A percentile compares a stretch with the other conserved stretches of the same genome.
Evolutionary conservation across 2,329 filamentous ascomycete genomes (phyloP).

Genomic region (Xylaria sp.): DNA sequence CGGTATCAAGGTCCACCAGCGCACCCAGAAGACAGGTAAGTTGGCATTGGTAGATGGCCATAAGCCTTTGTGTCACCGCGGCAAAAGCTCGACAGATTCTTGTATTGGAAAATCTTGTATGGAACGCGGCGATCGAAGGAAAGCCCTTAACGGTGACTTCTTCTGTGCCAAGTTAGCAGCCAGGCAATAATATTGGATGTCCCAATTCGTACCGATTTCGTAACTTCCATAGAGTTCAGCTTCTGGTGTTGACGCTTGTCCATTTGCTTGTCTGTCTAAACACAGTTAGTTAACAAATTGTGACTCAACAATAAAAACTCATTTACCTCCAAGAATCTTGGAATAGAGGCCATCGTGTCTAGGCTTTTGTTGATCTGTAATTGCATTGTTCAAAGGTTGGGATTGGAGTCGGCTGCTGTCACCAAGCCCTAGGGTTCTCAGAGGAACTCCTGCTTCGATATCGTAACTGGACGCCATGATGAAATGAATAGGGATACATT

Average conservation of each 20-base stretch:
- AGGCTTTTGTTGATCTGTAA: background rate
- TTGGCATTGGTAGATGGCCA: conserved; percentile 1
- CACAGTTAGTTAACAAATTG: background rate
- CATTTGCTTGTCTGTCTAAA: conserved; percentile 19
- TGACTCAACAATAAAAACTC: background rate
- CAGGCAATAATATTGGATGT: background rate
- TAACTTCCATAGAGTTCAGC: conserved; percentile 19
- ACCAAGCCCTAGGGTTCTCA: background rate
- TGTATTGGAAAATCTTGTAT: conserved; percentile 15
- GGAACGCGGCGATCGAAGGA: conserved; percentile 23
- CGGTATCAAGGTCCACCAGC: conserved; percentile 9
- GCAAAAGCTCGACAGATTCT: conserved; percentile 19
- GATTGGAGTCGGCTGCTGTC: background rate
- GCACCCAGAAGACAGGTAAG: conserved; percentile 21
- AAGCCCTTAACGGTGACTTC: conserved; percentile 14
- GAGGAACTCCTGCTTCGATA: conserved; percentile 10
- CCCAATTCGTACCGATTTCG: conserved; percentile 17
- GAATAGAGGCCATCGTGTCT: conserved; percentile 26
- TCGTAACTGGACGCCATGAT: conserved; percentile 15
- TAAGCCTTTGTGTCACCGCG: background rate
- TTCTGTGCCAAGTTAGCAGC: conserved; percentile 1
- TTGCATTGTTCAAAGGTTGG: background rate
- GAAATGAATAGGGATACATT: background rate
- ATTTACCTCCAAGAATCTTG: conserved; percentile 10
- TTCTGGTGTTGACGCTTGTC: background rate